Conservation (phyloP, 202 grass and related monocot genomes). For the Brachypodium distachyon region DNA sequence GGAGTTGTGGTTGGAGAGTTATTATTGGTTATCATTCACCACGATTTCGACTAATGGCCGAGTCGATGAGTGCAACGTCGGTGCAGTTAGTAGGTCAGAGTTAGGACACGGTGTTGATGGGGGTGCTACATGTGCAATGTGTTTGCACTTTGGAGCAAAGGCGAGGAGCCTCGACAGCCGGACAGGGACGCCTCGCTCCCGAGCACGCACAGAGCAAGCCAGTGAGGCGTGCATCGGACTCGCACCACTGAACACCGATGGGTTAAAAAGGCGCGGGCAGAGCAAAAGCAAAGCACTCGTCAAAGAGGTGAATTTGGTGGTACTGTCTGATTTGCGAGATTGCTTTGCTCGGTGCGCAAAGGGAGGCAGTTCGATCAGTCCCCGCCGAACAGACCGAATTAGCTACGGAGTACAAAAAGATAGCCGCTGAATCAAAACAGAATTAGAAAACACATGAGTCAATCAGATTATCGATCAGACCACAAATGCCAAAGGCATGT, state of each 20-base stretch:
- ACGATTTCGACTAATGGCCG: not conserved
- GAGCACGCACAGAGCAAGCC: not conserved
- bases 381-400: no score
- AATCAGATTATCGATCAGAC: not conserved
- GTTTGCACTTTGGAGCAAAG: slow-evolving; percentile 16
- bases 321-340: not conserved
- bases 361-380: not conserved
- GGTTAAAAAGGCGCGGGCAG: not conserved
- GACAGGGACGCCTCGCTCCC: not conserved
- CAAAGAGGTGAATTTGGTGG: not conserved
- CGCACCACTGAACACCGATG: slow-evolving; percentile 34
- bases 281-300: slow-evolving; percentile 4
- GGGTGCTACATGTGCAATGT: not conserved
- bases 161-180: not conserved
- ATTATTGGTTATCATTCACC: not conserved
- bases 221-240: slow-evolving; percentile 32
- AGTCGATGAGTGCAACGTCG: not conserved
- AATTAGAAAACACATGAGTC: no score
- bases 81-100: not conserved
- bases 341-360: slow-evolving; percentile 14
- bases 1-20: not conserved
- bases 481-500: not conserved
- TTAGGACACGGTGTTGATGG: not conserved
- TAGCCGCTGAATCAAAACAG: no score
- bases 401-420: no score